Base-by-base conservation (phyloP, 148 eudicot genomes). In the Heliosperma pusillum region DNA sequence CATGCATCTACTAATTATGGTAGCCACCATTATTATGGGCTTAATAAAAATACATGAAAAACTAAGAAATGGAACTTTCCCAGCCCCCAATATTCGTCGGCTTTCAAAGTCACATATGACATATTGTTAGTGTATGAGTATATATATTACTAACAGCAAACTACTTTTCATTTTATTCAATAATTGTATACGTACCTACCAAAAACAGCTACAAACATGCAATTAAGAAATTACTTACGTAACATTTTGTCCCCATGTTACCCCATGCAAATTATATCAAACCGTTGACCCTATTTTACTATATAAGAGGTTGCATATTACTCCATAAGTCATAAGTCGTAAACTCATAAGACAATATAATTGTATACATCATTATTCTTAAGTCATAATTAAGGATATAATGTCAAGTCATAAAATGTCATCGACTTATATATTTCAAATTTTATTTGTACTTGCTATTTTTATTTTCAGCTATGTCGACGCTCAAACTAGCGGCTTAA, bases 401-500 rank as follows among this genome's bases (percentile, higher is more conserved):
- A n/a, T 78, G 73, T 45, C 62, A 25, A 42, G 42, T 50, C 30
- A 13, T 29, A 76, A 45, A 45, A 45, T 50, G 52, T 47, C 29
- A 50, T 63, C 62, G 17, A 50, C 73, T 17, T 56, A 64, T 52
- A 60, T 79, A 47, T 73, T 80, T 59, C 56, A 33, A 22, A 24
- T 70, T 13, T 45, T 50, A 30, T 73, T 75, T 1, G 10, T 71
- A 29, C 19, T 83, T 77, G 4, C 74, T 17, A 24, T 64, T 64
- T 62, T 70, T 16, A 20, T 78, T 40, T 47, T 80, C 7, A 30
- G 30, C 11, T 44, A 53, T 10, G 76, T 53, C 0, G 66, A 74
- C 50, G 83, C 71, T 27, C 29, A 80, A 1, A 60, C 59, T 47
- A 26, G 60, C 16, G 77, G 81, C 22, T 62, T 83, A 8, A 40